phyloP scores from a whole-genome alignment of 305 asterid species.

The Fraxinus latifolia region DNA sequence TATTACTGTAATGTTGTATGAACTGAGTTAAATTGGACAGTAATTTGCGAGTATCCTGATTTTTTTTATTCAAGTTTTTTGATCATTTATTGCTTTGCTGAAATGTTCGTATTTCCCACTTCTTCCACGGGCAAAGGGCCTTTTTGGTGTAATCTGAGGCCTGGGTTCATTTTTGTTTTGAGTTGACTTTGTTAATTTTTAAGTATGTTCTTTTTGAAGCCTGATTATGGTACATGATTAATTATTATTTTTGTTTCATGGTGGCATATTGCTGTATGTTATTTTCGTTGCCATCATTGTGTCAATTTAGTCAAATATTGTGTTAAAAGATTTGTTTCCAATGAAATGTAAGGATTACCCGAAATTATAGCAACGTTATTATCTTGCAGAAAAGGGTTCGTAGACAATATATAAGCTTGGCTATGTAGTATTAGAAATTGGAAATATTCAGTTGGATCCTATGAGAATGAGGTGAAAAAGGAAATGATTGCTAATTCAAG shows the following conservation, averaged over 20 bases:
- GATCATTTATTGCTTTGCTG: conserved; percentile 14
- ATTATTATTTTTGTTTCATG: background rate
- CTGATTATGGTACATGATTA: background rate
- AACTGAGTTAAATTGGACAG: conserved; percentile 23
- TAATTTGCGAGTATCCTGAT: background rate
- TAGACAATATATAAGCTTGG: background rate
- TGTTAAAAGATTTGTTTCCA: background rate
- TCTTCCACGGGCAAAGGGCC: background rate
- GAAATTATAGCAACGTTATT: background rate
- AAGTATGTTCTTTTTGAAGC: background rate
- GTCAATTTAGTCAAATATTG: background rate
- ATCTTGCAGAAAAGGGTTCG: background rate
- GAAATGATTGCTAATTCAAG: background rate
- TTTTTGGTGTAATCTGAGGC: background rate
- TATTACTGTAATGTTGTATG: background rate
- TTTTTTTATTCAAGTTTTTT: background rate
- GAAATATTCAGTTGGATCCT: background rate
- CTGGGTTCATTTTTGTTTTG: background rate
- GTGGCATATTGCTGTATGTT: background rate
- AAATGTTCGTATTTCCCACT: background rate
- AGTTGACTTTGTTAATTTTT: background rate
- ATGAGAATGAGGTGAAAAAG: background rate
- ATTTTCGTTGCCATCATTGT: background rate
- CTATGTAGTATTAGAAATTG: background rate
- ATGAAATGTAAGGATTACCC: background rate